phyloP scores from a whole-genome alignment of 108 stramenopile species.

The Hondaea fermentalgiana region DNA sequence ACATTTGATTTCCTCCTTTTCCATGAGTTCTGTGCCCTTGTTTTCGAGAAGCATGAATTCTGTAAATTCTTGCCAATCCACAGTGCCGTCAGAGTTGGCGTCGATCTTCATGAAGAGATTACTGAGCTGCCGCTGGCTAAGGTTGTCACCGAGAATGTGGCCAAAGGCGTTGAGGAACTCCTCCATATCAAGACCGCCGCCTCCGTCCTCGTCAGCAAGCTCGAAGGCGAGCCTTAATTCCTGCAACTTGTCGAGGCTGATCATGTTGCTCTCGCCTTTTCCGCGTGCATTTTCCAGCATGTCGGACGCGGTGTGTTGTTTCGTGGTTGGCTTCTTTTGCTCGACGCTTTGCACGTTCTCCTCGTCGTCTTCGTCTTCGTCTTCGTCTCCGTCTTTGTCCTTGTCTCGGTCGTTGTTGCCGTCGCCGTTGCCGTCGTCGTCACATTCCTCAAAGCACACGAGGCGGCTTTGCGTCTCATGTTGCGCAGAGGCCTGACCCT shows the following conservation, averaged over 20 bases:
- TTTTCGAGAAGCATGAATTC: conserved; percentile 31
- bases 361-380: background rate
- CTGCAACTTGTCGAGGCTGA: conserved; percentile 3
- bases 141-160: conserved; percentile 16
- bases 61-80: conserved; percentile 49
- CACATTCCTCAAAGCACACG: too few relatives aligned
- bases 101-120: conserved; percentile 44
- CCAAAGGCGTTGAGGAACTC: conserved; percentile 28
- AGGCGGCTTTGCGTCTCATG: too few relatives aligned
- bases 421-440: too few relatives aligned
- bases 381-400: background rate
- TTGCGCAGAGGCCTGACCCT: too few relatives aligned
- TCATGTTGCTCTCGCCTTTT: background rate
- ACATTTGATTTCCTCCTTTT: background rate
- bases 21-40: conserved; percentile 1
- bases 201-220: background rate
- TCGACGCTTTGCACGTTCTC: too few relatives aligned
- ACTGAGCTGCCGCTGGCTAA: conserved; percentile 25
- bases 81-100: conserved; percentile 34
- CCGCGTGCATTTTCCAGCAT: background rate
- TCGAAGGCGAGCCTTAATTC: background rate
- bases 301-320: background rate
- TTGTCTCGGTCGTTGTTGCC: background rate
- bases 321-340: background rate
- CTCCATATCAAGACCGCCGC: conserved; percentile 23